Evolutionary conservation across 1,139 yeast genomes (phyloP).

Genomic region (Candida freyschussii): DNA sequence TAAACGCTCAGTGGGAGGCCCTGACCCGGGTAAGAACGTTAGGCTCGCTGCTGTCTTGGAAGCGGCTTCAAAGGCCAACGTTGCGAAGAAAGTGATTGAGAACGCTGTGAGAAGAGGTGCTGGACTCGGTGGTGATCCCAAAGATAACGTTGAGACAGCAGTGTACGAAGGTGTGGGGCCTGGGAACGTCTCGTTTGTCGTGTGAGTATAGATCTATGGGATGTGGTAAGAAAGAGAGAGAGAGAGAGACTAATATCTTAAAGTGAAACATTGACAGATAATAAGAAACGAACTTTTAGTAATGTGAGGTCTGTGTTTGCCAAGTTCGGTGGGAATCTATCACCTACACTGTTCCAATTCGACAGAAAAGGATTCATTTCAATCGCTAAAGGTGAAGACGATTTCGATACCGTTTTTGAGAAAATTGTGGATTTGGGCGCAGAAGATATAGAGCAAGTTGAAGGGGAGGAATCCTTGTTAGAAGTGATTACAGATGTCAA

Average conservation of each 20-base stretch:
- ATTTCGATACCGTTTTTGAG: constrained; percentile 64
- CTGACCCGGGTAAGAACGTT: constrained; percentile 59
- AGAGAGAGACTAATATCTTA: background rate
- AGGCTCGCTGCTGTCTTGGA: constrained; percentile 73
- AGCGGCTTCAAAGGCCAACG: constrained; percentile 70
- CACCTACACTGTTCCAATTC: constrained; percentile 77
- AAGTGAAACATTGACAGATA: constrained; percentile 77
- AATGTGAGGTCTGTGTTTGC: constrained; percentile 71
- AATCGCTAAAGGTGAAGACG: constrained; percentile 35
- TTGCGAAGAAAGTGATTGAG: constrained; percentile 80
- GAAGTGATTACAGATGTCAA: constrained; percentile 53
- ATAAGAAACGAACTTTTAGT: constrained; percentile 76
- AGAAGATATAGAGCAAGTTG: constrained; percentile 64
- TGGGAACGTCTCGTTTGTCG: constrained; percentile 79
- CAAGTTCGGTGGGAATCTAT: constrained; percentile 62
- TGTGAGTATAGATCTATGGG: constrained; percentile 24
- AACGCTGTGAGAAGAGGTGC: constrained; percentile 82
- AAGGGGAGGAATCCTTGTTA: constrained; percentile 29
- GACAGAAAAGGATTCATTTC: constrained; percentile 70
- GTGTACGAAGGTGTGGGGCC: constrained; percentile 88
- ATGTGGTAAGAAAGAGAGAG: background rate
- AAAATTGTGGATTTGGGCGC: constrained; percentile 76
- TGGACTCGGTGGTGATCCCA: constrained; percentile 46
- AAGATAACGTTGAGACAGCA: constrained; percentile 41
- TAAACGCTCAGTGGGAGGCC: constrained; percentile 40